These are phyloP conservation scores for Ilyonectria sp. DNA, from an alignment of 2,329 filamentous ascomycete genomes.

Conservation along the genomic window DNA sequence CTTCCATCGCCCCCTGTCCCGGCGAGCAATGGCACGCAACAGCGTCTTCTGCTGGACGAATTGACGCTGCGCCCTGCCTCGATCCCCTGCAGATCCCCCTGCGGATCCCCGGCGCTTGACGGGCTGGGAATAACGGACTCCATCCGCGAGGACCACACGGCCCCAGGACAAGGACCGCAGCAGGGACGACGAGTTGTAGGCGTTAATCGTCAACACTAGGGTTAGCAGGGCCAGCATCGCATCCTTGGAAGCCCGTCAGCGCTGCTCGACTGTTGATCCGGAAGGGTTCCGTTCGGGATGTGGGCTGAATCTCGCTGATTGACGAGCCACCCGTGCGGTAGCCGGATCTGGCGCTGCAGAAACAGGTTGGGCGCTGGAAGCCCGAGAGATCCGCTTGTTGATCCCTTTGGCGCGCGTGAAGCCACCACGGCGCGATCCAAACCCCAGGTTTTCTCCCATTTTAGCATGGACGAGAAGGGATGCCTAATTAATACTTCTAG, in stretches of 20 bases:
- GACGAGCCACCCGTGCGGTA: neutral
- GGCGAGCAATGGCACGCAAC: too few species aligned
- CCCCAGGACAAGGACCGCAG: neutral
- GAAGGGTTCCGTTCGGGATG: conserved; percentile 7
- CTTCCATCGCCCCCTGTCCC: too few species aligned
- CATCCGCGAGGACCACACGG: neutral
- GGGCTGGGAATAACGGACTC: neutral
- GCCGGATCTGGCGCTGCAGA: too few species aligned
- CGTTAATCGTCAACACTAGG: conserved; percentile 12
- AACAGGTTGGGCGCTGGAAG: neutral
- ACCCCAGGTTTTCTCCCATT: neutral
- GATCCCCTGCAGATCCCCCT: neutral
- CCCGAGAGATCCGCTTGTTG: conserved; percentile 10
- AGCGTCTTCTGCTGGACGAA: too few species aligned
- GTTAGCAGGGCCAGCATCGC: conserved; percentile 1
- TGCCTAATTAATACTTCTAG: neutral
- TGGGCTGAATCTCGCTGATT: conserved; percentile 10
- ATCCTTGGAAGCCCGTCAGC: neutral
- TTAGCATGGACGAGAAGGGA: too few species aligned
- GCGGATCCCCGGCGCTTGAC: neutral
- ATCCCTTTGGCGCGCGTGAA: conserved; percentile 3
- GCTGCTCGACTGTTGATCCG: conserved; percentile 18
- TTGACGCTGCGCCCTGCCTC: too few species aligned
- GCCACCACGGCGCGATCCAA: too few species aligned
- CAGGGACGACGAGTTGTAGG: neutral